Percentiles rank a stretch among this genome's conserved stretches.
Evolutionary conservation across 108 stramenopile genomes (phyloP).

Genomic region (Nitzschia sp.): DNA sequence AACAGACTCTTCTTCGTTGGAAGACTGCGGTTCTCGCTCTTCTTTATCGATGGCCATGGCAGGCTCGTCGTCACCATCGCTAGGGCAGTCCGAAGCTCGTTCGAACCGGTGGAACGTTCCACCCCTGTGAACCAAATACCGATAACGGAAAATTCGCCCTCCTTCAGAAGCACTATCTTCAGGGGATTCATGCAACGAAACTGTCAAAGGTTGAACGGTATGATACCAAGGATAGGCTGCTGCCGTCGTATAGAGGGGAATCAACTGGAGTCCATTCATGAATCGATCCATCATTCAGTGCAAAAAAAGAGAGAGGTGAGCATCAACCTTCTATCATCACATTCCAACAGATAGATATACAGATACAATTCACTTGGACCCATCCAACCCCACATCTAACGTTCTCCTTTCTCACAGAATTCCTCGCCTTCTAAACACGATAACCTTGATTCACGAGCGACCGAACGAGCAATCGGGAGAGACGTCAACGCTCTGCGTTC

Average conservation of each 20-base stretch:
- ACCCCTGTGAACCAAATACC: constrained; percentile 68
- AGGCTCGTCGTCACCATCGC: constrained; percentile 26
- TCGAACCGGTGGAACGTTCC: constrained; percentile 76
- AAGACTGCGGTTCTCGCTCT: neutral
- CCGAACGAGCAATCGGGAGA: neutral
- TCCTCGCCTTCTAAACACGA: too few species aligned
- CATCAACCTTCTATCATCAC: too few species aligned
- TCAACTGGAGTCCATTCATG: constrained; percentile 25
- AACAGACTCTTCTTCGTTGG: neutral
- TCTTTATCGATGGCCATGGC: neutral
- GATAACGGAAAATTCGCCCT: constrained; percentile 43
- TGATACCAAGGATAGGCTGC: constrained; percentile 75
- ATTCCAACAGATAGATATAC: too few species aligned
- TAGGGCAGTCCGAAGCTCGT: constrained; percentile 42
- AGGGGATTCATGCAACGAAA: constrained; percentile 19
- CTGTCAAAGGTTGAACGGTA: constrained; percentile 52
- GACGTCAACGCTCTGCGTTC: constrained; percentile 9
- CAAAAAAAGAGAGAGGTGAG: too few species aligned
- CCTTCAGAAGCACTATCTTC: neutral
- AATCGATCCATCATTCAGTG: neutral
- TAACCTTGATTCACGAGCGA: neutral
- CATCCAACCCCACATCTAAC: too few species aligned
- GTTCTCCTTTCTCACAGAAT: too few species aligned
- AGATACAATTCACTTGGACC: too few species aligned
- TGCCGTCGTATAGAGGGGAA: constrained; percentile 74